Base-by-base conservation (phyloP, 1,284 basidiomycete genomes). In the Pseudozyma thailandica region DNA sequence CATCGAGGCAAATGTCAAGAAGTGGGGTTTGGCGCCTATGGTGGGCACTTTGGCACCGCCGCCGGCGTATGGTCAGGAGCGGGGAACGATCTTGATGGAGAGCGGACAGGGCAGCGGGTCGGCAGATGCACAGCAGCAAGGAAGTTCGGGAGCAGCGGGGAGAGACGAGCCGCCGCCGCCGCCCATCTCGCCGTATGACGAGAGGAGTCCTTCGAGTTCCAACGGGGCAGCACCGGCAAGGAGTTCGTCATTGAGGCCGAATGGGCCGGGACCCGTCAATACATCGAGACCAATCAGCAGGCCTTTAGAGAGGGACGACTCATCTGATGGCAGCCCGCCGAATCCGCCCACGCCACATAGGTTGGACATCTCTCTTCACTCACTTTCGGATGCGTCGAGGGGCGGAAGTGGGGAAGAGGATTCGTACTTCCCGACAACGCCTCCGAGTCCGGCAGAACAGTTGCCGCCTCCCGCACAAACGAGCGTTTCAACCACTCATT, bases 261-360 rank as follows among this genome's bases (percentile, higher is more conserved):
- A 18, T 13, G 16, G 41, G 4, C 16, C 50, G 4, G 30, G 15
- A 7, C 21, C 43, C 0, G 15, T 63, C 3, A 38, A 52, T 12
- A 41, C 61, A 5, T 49, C 44, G 15, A 45, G 61, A 9, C 50
- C 69, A 1, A 65, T 48, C 4, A 66, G 57, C 37, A 13, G 63
- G 30, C 45, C 63, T 10, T 48, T 66, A 48, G 48, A 66, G 50
- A 23, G 47, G n/a, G 66, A 74, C 2, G 66, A 59, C 16, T 59
- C 51, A 9, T 76, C 75, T 2, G 64, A 65, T 13, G 60, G 71
- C 30, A 64, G 62, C 20, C 84, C 85, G 16, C 85, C 85, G 59
- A 87, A 87, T 69, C 86, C 86, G 13, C 87, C 86, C 0, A 87
- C 87, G 25, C 87, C 87, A 0, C 85, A 86, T 55, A 73, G 85